phyloP scores from a whole-genome alignment of 371 early-diverging fungal species.

The Zancudomyces culisetae region DNA sequence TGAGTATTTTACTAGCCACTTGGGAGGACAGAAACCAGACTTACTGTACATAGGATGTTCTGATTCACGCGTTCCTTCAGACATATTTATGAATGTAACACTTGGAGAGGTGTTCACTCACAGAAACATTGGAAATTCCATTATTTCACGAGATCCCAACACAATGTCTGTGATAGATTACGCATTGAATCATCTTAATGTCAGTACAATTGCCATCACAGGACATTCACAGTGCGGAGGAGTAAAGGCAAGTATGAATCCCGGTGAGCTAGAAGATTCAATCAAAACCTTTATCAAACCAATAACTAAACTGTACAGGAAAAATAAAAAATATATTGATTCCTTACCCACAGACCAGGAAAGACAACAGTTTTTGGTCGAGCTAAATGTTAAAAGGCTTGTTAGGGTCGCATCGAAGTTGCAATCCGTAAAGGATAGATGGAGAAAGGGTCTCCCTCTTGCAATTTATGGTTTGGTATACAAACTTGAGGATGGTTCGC shows the following conservation, averaged over 20 bases:
- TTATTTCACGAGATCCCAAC: conserved; percentile 54
- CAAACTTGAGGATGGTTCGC: no score
- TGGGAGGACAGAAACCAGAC: conserved; percentile 60
- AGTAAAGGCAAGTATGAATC: conserved; percentile 41
- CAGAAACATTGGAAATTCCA: conserved; percentile 89
- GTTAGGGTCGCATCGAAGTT: no score
- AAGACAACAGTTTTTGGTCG: conserved; percentile 49
- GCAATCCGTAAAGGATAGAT: no score
- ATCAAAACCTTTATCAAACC: conserved; percentile 72
- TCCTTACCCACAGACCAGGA: conserved; percentile 59
- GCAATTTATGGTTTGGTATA: no score
- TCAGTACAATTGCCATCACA: conserved; percentile 79
- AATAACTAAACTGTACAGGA: conserved; percentile 53
- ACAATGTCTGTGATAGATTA: conserved; percentile 76
- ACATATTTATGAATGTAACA: conserved; percentile 16
- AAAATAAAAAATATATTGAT: conserved; percentile 30
- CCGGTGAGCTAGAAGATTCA: conserved; percentile 47
- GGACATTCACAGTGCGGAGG: conserved; percentile 86
- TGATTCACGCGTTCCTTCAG: conserved; percentile 80
- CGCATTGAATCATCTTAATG: conserved; percentile 76
- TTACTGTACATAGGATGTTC: conserved; percentile 86
- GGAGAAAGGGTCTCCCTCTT: no score
- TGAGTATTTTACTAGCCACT: conserved; percentile 38
- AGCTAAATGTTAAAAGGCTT: conserved; percentile 55
- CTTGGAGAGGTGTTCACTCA: conserved; percentile 83